Evolutionary conservation across 441 rosid genomes (phyloP), one percentile per base, ranked within the genome.

Genomic region (Metrosideros polymorpha): DNA sequence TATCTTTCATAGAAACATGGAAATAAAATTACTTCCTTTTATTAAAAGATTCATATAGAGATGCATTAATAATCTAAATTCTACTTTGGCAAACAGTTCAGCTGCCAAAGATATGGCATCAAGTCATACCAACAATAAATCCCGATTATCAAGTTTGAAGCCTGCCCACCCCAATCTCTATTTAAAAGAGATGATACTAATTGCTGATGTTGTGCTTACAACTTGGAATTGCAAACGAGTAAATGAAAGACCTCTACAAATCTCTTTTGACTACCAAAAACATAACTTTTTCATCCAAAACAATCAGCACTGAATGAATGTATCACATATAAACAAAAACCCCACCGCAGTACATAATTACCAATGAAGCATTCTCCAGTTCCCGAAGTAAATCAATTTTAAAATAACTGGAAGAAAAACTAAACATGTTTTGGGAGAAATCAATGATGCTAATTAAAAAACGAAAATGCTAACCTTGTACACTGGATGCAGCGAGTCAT

Each of bases 401-500:
- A 10, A 35, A 0, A 35, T 35, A 35, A 71, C 14, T 35, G 47
- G 14, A 35, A 71, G 47, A 19, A 71, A 71, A 22, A 35, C 15
- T 35, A 71, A 71, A 35, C 47, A 35, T 22, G 79, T 25, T 71
- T n/a, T 39, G 27, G 79, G 79, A 0, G 39, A 71, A 71, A 71
- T 35, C 79, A 71, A 25, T 10, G 47, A 71, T 71, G n/a, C 47
- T 9, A 35, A 66, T 66, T 35, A 19, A 29, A 3, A 59, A 35
- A 24, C 12, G 45, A 19, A 66, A 24, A n/a, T 53, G 35, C 91
- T 87, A 84, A 97, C 99, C 99, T 96, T 85, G 98, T 97, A 88
- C 99, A 97, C 89, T 97, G 99, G 89, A 97, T 97, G 88, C 99
- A 97, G 30, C 99, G 93, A 91, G 99, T 97, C 99, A 97, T 96